These are phyloP conservation scores for Populus alba DNA, from an alignment of 345 rosid genomes.

Conservation along the genomic window DNA sequence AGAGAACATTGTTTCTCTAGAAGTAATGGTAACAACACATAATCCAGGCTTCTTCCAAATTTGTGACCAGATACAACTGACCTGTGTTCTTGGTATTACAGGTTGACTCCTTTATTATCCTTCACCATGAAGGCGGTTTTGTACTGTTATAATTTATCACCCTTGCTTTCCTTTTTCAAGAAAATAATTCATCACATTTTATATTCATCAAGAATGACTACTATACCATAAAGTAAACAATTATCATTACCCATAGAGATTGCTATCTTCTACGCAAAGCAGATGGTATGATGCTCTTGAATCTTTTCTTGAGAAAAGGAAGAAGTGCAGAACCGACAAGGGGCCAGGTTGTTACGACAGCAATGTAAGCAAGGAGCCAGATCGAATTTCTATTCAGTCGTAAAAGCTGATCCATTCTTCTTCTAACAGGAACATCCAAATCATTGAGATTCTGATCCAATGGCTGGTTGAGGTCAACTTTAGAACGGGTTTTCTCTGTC, in stretches of 20 bases:
- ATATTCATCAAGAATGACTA: background rate
- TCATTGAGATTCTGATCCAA: constrained; percentile 16
- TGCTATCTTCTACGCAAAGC: constrained; percentile 22
- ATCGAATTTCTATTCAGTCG: constrained; percentile 30
- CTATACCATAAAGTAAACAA: background rate
- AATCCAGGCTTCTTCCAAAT: too few species aligned
- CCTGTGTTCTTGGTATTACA: too few species aligned
- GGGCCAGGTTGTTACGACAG: constrained; percentile 45
- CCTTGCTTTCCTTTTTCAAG: too few species aligned
- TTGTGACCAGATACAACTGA: too few species aligned
- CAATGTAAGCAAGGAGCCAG: constrained; percentile 40
- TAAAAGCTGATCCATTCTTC: constrained; percentile 26
- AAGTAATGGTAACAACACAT: too few species aligned
- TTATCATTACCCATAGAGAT: background rate
- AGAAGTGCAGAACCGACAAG: constrained; percentile 36
- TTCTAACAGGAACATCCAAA: constrained; percentile 20
- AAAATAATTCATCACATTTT: background rate
- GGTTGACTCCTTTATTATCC: too few species aligned
- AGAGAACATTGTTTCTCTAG: too few species aligned
- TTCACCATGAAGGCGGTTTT: too few species aligned
- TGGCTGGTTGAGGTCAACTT: constrained; percentile 8
- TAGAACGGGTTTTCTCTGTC: background rate
- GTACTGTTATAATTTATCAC: too few species aligned
- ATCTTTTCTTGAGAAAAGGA: constrained; percentile 34
- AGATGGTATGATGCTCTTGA: constrained; percentile 15